Evolutionary conservation across 768 basidiomycete genomes (phyloP).

Genomic region (Phylloporus sp.): DNA sequence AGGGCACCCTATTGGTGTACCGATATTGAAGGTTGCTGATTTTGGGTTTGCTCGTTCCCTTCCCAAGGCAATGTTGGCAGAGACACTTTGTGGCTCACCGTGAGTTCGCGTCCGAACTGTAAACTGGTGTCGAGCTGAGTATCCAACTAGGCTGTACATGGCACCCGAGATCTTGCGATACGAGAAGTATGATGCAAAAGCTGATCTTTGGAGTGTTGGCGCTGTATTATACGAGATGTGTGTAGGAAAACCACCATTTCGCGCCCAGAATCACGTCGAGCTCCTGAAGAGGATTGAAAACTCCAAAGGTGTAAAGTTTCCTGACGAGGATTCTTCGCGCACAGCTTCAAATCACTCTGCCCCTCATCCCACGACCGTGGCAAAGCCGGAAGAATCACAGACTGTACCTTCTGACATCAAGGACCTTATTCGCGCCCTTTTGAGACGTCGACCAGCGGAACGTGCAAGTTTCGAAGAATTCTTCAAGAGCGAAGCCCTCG

Average conservation of each 20-base stretch:
- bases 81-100: conserved; percentile 97
- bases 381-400: conserved; percentile 43
- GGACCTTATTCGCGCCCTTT: conserved; percentile 72
- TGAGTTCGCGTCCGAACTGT: conserved; percentile 38
- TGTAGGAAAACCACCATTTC: conserved; percentile 89
- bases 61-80: conserved; percentile 90
- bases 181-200: conserved; percentile 97
- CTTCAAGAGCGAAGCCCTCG: conserved; percentile 75
- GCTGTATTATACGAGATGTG: conserved; percentile 96
- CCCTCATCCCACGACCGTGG: conserved; percentile 14
- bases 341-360: conserved; percentile 31
- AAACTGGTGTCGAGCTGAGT: background rate
- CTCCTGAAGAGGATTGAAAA: conserved; percentile 88
- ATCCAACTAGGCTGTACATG: conserved; percentile 77
- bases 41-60: conserved; percentile 96
- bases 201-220: conserved; percentile 97
- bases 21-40: conserved; percentile 94
- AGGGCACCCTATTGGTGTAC: conserved; percentile 89
- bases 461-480: conserved; percentile 89
- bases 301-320: conserved; percentile 89
- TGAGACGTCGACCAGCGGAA: conserved; percentile 80
- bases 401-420: conserved; percentile 81
- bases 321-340: conserved; percentile 73
- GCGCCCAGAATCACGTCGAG: conserved; percentile 94
- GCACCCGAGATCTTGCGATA: conserved; percentile 96